Base-by-base conservation (phyloP, 805 yeast genomes). In the Saccharomyces eubayanus region DNA sequence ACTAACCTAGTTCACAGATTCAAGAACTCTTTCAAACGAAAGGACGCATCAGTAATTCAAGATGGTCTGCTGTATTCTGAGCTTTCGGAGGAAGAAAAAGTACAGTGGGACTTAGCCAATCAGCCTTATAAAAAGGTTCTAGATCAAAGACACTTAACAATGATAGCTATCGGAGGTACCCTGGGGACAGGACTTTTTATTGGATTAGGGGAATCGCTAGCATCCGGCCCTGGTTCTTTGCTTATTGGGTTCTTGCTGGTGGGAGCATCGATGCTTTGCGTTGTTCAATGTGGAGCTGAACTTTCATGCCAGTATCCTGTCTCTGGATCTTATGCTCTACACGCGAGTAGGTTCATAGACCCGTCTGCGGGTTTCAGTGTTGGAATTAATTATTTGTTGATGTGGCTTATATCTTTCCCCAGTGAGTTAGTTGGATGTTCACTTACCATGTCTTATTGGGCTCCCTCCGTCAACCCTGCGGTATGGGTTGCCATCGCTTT, bases 311-410 rank as follows among this genome's bases (percentile, higher is more conserved):
- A 74, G 20, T 74, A 70, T 55, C 72, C 72, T 45, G 70, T 69
- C 12, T 67, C 72, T 21, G 77, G 77, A 62, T 72, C 72, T 36
- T 74, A 71, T 59, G 73, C 77, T 55, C 62, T 73, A 21, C 73
- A 72, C 56, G 60, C 67, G 31, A 60, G 73, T 3, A 62, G 47
- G 47, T 79, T 84, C 57, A 72, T 84, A 43, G 87, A 84, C 56
- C 84, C 84, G 31, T 79, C 87, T 28, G 76, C 81, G 68, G 89
- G 89, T 6, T 84, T 84, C 64, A 84, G 89, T 52, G 79, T 83
- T 67, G 87, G 85, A 50, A 82, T 87, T 86, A 78, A 82, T 65
- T 84, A 82, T 61, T 80, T 77, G 48, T 68, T 84, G 59, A 85
- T 81, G 65, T 81, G 83, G 82, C 69, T 83, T 21, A 83, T 83